Percentiles rank a stretch among this genome's conserved stretches.
Conservation (phyloP, 495 filamentous ascomycete genomes). For the Neurospora sp. region DNA sequence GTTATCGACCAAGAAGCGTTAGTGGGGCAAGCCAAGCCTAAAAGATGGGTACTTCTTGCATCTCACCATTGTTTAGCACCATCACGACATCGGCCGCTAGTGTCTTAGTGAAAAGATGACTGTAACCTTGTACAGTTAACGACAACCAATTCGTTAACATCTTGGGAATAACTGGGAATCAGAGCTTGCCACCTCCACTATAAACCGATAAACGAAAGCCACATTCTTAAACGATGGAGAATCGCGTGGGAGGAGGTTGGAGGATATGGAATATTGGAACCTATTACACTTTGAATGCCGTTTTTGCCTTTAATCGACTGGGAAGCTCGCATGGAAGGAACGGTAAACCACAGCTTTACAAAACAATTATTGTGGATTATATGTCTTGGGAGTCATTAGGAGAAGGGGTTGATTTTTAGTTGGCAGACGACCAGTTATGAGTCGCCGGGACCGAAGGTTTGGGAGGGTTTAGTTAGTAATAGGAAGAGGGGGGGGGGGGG, state of each 20-base stretch:
- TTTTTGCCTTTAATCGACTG: neutral
- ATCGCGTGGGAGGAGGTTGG: neutral
- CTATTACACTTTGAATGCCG: neutral
- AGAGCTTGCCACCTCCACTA: neutral
- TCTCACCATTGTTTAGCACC: neutral
- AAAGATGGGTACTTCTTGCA: neutral
- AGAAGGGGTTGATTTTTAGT: conserved; percentile 19
- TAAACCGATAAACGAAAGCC: neutral
- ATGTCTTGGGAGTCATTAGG: too few species aligned
- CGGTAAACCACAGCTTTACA: neutral
- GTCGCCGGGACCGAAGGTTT: conserved; percentile 27
- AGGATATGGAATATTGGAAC: neutral
- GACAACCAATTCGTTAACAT: neutral
- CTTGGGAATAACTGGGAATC: too few species aligned
- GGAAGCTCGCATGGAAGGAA: neutral
- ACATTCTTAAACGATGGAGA: neutral
- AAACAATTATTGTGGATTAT: too few species aligned
- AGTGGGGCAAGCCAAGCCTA: neutral
- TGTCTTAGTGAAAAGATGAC: neutral
- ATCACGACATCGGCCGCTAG: neutral
- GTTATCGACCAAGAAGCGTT: neutral
- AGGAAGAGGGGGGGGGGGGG: too few species aligned
- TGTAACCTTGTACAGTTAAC: neutral
- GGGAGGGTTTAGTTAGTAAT: conserved; percentile 5
- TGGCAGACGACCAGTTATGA: conserved; percentile 4